Conservation (phyloP, 2,329 filamentous ascomycete species). For the Didymella pomorum region DNA sequence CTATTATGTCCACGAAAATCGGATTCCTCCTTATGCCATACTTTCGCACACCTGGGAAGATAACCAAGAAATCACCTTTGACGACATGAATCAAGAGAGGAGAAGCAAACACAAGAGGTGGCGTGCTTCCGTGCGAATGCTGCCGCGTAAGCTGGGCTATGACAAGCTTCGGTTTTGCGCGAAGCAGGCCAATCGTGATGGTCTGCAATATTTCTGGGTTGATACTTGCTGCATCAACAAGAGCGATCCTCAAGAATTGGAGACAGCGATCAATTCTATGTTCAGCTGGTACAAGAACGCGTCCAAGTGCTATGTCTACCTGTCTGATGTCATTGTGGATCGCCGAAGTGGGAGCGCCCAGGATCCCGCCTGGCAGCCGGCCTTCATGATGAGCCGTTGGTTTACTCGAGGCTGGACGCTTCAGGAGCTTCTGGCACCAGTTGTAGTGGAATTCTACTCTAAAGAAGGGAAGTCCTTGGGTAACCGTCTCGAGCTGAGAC, state of each 20-base stretch:
- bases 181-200: constrained; percentile 20
- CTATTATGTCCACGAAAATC: neutral
- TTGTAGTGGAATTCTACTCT: constrained; percentile 25
- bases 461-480: constrained; percentile 16
- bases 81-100: constrained; percentile 11
- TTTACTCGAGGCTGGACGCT: constrained; percentile 32
- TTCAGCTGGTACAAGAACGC: constrained; percentile 30
- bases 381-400: constrained; percentile 25
- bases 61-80: constrained; percentile 23
- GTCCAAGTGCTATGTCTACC: constrained; percentile 28
- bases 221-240: constrained; percentile 35
- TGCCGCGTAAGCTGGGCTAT: constrained; percentile 10
- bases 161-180: constrained; percentile 27
- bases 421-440: constrained; percentile 29
- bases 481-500: constrained; percentile 12
- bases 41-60: constrained; percentile 27
- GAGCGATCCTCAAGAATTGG: constrained; percentile 14
- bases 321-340: constrained; percentile 32
- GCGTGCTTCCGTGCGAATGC: neutral
- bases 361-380: constrained; percentile 10
- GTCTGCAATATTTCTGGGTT: constrained; percentile 24
- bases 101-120: neutral
- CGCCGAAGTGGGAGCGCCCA: no score
- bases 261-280: constrained; percentile 31
- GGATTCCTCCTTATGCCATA: constrained; percentile 24